A percentile compares a stretch with the other conserved stretches of the same genome.
Evolutionary conservation across 192 early-diverging fungal species (phyloP).

Genomic region (Linnemannia hyalina): DNA sequence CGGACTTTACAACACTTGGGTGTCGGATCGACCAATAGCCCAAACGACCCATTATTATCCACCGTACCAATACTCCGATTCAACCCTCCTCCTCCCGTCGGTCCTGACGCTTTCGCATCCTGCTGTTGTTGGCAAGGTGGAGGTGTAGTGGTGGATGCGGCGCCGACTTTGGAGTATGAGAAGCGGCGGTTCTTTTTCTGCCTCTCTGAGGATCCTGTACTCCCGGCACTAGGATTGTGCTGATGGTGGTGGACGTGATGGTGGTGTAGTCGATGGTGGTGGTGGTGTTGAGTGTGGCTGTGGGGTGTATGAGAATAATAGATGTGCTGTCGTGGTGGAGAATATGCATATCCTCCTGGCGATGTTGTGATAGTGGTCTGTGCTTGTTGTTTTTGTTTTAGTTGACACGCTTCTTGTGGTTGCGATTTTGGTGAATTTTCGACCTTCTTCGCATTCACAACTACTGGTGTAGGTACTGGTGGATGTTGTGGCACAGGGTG

Average conservation of each 20-base stretch:
- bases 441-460: not conserved
- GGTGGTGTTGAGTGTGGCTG: slow-evolving; percentile 12
- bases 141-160: not conserved
- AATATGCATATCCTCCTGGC: not conserved
- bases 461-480: not conserved
- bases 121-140: not conserved
- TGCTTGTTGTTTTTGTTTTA: slow-evolving; percentile 13
- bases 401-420: not conserved
- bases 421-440: not conserved
- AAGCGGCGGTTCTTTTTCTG: slow-evolving; percentile 26
- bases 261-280: slow-evolving; percentile 2
- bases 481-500: not conserved
- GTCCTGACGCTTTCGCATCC: not conserved
- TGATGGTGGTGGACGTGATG: not conserved
- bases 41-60: slow-evolving; percentile 18
- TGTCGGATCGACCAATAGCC: slow-evolving; percentile 24
- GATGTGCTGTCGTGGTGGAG: slow-evolving; percentile 18
- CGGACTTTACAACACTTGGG: slow-evolving; percentile 28
- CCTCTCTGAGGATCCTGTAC: not conserved
- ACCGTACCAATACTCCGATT: not conserved
- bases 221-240: not conserved
- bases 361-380: not conserved
- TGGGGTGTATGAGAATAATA: slow-evolving; percentile 20
- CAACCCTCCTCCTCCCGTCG: not conserved
- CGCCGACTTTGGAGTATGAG: slow-evolving; percentile 36